Conservation (phyloP, 2,329 filamentous ascomycete genomes). For the Zasmidium citrigriseum region DNA sequence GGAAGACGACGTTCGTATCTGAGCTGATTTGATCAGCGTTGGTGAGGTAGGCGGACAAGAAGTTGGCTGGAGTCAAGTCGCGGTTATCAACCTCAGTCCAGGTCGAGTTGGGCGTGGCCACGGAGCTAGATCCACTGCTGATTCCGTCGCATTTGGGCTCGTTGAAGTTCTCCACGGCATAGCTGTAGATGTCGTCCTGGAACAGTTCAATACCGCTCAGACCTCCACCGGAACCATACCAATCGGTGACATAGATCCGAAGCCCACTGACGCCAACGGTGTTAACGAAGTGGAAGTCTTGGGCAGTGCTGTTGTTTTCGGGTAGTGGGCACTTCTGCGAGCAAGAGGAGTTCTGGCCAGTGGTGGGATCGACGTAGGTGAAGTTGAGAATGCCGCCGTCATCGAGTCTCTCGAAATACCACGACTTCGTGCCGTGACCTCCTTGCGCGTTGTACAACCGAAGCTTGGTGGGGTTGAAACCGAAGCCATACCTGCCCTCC, state of each 20-base stretch:
- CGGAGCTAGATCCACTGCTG: slow-evolving; percentile 64
- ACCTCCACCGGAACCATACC: slow-evolving; percentile 83
- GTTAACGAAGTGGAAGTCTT: slow-evolving; percentile 93
- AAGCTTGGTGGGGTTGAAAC: slow-evolving; percentile 83
- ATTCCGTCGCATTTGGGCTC: slow-evolving; percentile 76
- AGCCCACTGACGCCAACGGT: slow-evolving; percentile 84
- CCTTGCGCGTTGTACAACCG: slow-evolving; percentile 87
- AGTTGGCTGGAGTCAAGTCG: slow-evolving; percentile 69
- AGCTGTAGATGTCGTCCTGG: slow-evolving; percentile 68
- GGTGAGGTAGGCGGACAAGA: slow-evolving; percentile 70
- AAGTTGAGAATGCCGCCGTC: slow-evolving; percentile 94
- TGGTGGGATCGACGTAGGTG: slow-evolving; percentile 73
- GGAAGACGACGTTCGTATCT: slow-evolving; percentile 71
- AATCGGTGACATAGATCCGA: slow-evolving; percentile 80
- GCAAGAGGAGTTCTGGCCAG: slow-evolving; percentile 70
- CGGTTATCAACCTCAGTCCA: slow-evolving; percentile 70
- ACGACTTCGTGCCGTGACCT: slow-evolving; percentile 80
- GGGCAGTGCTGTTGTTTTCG: slow-evolving; percentile 65
- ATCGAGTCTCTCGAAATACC: slow-evolving; percentile 81
- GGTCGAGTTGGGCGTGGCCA: slow-evolving; percentile 54
- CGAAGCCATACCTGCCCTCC: slow-evolving; percentile 79
- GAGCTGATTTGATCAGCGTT: slow-evolving; percentile 44
- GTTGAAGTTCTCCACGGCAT: slow-evolving; percentile 85
- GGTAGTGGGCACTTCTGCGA: slow-evolving; percentile 84
- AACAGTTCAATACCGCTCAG: slow-evolving; percentile 85